Conservation (phyloP, 192 early-diverging fungal genomes). For the Ambispora gerdemannii region DNA sequence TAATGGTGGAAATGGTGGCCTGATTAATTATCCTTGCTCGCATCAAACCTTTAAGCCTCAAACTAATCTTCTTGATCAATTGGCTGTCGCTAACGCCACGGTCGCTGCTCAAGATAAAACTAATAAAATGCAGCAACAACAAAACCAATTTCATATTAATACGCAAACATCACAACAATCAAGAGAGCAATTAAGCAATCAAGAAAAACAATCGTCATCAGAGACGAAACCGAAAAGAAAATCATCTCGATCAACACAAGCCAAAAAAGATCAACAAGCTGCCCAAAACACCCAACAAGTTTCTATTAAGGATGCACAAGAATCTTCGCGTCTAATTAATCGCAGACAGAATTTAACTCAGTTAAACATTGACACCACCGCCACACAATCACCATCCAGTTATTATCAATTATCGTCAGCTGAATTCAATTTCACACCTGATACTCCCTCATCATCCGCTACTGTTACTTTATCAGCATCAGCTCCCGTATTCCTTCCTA, state of each 20-base stretch:
- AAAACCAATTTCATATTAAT: too few relatives aligned
- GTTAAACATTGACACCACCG: slow-evolving; percentile 6
- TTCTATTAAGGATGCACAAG: too few relatives aligned
- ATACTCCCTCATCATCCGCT: slow-evolving; percentile 14
- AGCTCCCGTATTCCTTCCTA: slow-evolving; percentile 23
- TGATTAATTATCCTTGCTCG: not conserved
- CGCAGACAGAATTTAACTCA: slow-evolving; percentile 18
- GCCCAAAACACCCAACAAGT: not conserved
- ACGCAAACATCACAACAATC: not conserved
- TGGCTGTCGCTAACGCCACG: not conserved
- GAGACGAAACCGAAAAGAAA: not conserved
- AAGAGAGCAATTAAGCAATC: not conserved
- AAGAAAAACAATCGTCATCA: too few relatives aligned
- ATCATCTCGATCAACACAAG: not conserved
- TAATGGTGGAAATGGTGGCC: too few relatives aligned
- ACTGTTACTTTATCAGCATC: slow-evolving; percentile 17
- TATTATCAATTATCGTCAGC: not conserved
- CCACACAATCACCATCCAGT: not conserved
- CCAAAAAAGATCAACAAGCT: not conserved
- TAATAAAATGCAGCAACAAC: not conserved
- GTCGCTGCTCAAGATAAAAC: not conserved
- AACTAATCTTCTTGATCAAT: not conserved
- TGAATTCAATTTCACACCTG: not conserved
- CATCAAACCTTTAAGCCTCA: not conserved
- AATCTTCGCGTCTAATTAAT: not conserved